phyloP scores from a whole-genome alignment of 257 asterid genomes.

The Petunia axillaris region DNA sequence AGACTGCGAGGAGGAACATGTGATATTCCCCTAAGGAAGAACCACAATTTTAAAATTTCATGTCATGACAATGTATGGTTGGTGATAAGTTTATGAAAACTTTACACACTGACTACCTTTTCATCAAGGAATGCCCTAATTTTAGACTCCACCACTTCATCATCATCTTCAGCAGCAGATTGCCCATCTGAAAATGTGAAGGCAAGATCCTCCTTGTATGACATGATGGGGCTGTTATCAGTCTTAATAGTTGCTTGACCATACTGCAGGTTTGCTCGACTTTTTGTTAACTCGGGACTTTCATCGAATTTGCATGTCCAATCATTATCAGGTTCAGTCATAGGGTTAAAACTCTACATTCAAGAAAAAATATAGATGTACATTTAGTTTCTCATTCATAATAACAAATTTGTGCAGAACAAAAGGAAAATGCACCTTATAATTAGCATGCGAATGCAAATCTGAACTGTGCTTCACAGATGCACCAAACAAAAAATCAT shows the following conservation, averaged over 20 bases:
- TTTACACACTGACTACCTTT: constrained; percentile 58
- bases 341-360: constrained; percentile 84
- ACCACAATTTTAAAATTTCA: neutral
- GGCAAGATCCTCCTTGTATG: constrained; percentile 57
- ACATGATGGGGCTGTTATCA: constrained; percentile 44
- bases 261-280: constrained; percentile 45
- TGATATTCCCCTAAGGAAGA: no score
- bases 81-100: neutral
- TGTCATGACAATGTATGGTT: neutral
- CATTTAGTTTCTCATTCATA: constrained; percentile 13
- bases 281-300: constrained; percentile 63
- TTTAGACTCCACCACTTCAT: constrained; percentile 84
- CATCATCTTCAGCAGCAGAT: constrained; percentile 73
- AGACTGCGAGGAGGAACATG: neutral
- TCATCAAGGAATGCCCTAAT: constrained; percentile 90
- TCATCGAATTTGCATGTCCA: constrained; percentile 78
- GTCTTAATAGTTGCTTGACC: constrained; percentile 46
- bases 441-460: constrained; percentile 56
- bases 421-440: constrained; percentile 60
- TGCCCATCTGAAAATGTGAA: constrained; percentile 73
- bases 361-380: constrained; percentile 17
- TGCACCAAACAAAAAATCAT: constrained; percentile 64
- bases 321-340: constrained; percentile 84
- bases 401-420: constrained; percentile 14
- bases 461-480: constrained; percentile 53